Evolutionary conservation across 2,329 filamentous ascomycete genomes (phyloP), one percentile per base, ranked within the genome.

Genomic region (Rhynchosporium secalis): DNA sequence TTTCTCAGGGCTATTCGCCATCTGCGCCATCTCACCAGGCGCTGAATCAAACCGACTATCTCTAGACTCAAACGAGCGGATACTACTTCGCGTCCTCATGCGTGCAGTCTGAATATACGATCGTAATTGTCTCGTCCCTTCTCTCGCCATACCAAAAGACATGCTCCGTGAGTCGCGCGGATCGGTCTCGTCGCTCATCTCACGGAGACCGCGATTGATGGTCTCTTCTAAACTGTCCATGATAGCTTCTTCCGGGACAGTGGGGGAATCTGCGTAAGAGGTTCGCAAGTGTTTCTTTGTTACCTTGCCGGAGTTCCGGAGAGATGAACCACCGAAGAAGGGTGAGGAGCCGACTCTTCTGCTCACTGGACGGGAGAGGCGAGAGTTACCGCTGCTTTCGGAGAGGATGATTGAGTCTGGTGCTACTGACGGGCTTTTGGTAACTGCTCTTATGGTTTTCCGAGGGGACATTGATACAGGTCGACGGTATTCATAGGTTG

Each of bases 11-110:
- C 52, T 45, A 1, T 38, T 48, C 9, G 63, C 63, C 13, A 64
- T 31, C n/a, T 65, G 62, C 10, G 60, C 59, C 57, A 68, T 65
- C 15, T 64, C 65, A 0, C 47, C 56, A 28, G 52, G 47, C n/a
- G 68, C 67, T 2, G 68, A 69, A 4, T 73, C 70, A 52, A 73
- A 73, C 0, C 70, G 66, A 57, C 70, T 71, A 49, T 71, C 70
- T 38, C 56, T 65, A 26, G 66, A 64, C 1, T 62, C 60, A 12
- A 48, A 60, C 12, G 66, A 69, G 31, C 58, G 56, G 3, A 69
- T 46, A 45, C 70, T 70, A 3, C 55, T 58, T 29, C 59, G 58
- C 8, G 66, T 67, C 41, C 56, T 66, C 0, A 48, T 63, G 15
- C 51, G 51, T 40, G 67, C 58, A 3, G 58, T 64, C 52, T 69